Percentiles rank a stretch among this genome's conserved stretches.
phyloP scores from a whole-genome alignment of 306 rosid species.

The Lathyrus aphaca region DNA sequence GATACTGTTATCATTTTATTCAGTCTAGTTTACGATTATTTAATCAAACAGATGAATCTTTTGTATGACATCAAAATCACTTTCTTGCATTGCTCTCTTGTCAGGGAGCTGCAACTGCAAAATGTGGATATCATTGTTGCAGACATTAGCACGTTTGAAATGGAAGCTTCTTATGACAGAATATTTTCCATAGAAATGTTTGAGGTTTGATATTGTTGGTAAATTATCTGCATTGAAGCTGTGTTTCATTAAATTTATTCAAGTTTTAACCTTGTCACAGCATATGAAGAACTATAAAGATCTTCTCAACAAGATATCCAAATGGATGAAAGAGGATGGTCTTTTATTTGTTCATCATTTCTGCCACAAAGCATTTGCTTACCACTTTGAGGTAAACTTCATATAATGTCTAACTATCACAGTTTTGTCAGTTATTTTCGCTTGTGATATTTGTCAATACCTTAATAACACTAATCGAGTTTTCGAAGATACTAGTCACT shows the following conservation, averaged over 20 bases:
- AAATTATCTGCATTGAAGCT: background rate
- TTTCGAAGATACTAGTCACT: conserved; percentile 5
- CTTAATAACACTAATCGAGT: background rate
- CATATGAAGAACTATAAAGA: conserved; percentile 94
- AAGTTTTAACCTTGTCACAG: conserved; percentile 47
- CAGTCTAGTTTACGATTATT: background rate
- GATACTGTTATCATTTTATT: conserved; percentile 26
- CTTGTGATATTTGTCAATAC: conserved; percentile 1
- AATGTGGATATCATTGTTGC: conserved; percentile 77
- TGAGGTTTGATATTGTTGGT: conserved; percentile 56
- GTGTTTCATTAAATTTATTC: background rate
- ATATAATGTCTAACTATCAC: no score
- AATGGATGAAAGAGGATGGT: conserved; percentile 82
- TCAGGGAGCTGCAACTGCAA: conserved; percentile 67
- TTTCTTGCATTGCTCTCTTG: conserved; percentile 28
- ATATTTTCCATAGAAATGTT: conserved; percentile 90
- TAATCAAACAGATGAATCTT: no score
- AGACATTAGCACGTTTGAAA: conserved; percentile 75
- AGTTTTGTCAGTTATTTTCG: conserved; percentile 26
- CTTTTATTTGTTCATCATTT: conserved; percentile 78
- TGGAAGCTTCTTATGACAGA: conserved; percentile 83
- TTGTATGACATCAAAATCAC: conserved; percentile 31
- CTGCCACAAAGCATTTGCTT: conserved; percentile 87
- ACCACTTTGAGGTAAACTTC: conserved; percentile 82
- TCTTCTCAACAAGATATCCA: conserved; percentile 87